Base-by-base conservation (phyloP, 2,329 filamentous ascomycete genomes). In the Hypomyces perniciosus region DNA sequence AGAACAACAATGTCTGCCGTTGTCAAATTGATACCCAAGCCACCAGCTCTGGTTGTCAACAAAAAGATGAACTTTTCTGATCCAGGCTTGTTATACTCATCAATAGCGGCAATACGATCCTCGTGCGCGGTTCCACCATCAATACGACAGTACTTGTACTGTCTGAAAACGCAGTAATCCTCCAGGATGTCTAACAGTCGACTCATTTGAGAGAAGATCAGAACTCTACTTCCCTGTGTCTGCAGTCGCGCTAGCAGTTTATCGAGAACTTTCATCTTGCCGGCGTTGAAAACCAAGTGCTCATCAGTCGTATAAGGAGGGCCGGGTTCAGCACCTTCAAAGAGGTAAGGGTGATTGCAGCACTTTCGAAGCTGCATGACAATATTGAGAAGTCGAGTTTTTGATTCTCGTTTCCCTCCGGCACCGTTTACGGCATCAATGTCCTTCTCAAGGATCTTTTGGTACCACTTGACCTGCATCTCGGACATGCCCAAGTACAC, bases 151-250 rank as follows among this genome's bases (percentile, higher is more conserved):
- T 99, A 99, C 56, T 95, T 87, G 72, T 88, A 96, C 31, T 90
- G 85, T 52, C 91, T 82, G 77, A 99, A 96, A 41, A 97, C 90
- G 57, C 92, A 97, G 70, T 99, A 99, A 67, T 99, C 93, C 66
- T 99, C 93, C 12, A 99, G 79, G 48, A 99, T 99, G 65, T 99
- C 93, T 39, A 99, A 75, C 37, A 96, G 79, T 79, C 93, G 89
- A 63, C 91, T 96, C 93, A 99, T 99, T 65, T 99, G 93, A 1
- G 93, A 99, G 73, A 99, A 99, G 61, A 99, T 97, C 50, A 99
- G 80, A n/a, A 99, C 90, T 57, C 93, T 83, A 65, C 91, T 97
- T 39, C 90, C 93, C 65, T 96, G 86, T 43, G 80, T 81, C 68
- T 91, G 79, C 73, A 99, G 82, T 43, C 91, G 83, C 62, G 80